Evolutionary conservation across 768 basidiomycete genomes (phyloP).

Genomic region (Kondoa malvinella): DNA sequence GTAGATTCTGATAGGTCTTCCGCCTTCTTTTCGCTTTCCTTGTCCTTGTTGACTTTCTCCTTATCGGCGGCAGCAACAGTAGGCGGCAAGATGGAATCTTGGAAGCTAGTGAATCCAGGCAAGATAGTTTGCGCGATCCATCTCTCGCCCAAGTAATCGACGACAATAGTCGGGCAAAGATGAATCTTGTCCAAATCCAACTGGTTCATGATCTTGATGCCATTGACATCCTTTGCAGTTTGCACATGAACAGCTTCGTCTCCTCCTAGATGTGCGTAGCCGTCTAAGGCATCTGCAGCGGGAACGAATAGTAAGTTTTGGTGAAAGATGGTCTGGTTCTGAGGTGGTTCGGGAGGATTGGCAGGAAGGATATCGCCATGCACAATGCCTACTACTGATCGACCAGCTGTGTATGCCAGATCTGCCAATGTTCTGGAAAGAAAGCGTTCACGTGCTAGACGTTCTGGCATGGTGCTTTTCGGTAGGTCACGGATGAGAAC

Average conservation of each 20-base stretch:
- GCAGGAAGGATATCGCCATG: constrained; percentile 35
- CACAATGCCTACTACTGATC: constrained; percentile 32
- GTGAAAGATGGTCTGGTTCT: constrained; percentile 34
- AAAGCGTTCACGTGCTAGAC: constrained; percentile 34
- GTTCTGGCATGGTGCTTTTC: constrained; percentile 29
- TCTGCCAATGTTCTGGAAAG: constrained; percentile 33
- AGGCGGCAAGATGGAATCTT: constrained; percentile 5
- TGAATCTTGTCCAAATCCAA: constrained; percentile 33
- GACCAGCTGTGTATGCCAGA: constrained; percentile 33
- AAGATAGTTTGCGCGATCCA: constrained; percentile 37
- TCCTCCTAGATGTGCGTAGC: constrained; percentile 35
- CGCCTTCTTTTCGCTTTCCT: constrained; percentile 16
- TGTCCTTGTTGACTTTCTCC: constrained; percentile 7
- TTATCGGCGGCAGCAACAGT: background rate
- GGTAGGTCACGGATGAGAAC: constrained; percentile 35
- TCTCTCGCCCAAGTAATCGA: constrained; percentile 36
- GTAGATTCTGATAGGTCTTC: constrained; percentile 9
- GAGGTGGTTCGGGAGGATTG: constrained; percentile 34
- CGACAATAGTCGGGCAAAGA: constrained; percentile 34
- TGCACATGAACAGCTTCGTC: constrained; percentile 35
- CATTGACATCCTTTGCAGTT: constrained; percentile 35
- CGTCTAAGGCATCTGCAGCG: constrained; percentile 34
- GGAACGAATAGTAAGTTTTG: constrained; percentile 38
- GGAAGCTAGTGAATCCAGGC: constrained; percentile 34
- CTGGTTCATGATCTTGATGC: constrained; percentile 34